phyloP scores from a whole-genome alignment of 176 grass and related monocot genomes.

The Echinochloa phyllopogon region DNA sequence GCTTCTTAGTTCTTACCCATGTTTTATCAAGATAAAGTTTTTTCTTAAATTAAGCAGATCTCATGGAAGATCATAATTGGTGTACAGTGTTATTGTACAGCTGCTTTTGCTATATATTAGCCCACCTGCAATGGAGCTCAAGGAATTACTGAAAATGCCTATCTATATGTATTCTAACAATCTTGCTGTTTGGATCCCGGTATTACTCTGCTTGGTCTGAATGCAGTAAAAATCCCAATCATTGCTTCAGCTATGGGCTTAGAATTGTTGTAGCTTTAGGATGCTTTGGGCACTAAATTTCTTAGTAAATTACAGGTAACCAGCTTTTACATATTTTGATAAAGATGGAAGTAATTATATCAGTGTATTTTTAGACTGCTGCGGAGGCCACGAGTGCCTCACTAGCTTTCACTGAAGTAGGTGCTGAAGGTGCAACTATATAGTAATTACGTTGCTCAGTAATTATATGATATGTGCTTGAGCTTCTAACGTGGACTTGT shows the following conservation, averaged over 20 bases:
- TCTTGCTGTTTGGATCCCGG: constrained; percentile 75
- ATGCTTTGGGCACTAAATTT: constrained; percentile 83
- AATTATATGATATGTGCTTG: no score
- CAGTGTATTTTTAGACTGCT: neutral
- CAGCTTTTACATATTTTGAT: neutral
- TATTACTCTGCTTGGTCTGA: constrained; percentile 75
- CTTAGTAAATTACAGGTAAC: constrained; percentile 83
- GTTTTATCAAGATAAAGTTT: no score
- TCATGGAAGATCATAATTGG: no score
- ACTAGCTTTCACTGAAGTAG: neutral
- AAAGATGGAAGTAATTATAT: neutral
- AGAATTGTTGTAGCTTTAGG: constrained; percentile 73
- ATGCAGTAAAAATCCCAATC: constrained; percentile 63
- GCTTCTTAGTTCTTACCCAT: no score
- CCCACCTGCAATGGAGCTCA: no score
- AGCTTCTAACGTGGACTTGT: neutral
- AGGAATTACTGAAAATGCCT: no score
- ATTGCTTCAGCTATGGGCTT: constrained; percentile 76
- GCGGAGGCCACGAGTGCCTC: neutral
- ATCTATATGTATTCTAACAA: no score
- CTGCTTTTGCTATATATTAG: no score
- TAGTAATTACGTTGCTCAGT: neutral
- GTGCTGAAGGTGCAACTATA: neutral
- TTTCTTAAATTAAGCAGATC: no score
- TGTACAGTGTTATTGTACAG: no score